Base-by-base conservation (phyloP, 2,329 filamentous ascomycete genomes). In the Aspergillus hortae region DNA sequence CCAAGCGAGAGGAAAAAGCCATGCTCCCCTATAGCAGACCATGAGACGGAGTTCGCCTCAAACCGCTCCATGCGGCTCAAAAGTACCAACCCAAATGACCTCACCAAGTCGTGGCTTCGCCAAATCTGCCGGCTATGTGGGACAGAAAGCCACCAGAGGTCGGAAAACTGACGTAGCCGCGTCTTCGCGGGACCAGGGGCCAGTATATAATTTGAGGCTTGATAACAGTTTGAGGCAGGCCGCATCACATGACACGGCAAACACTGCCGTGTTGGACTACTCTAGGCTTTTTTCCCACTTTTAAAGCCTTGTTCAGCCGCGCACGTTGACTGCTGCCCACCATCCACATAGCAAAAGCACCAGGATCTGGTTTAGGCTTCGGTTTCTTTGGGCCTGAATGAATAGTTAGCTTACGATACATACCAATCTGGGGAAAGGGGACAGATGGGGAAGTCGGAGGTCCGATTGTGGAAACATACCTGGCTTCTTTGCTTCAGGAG, bases 251-350 rank as follows among this genome's bases (percentile, higher is more conserved):
- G 59, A 66, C 62, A 62, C 61, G 61, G 59, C 59, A 67, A 51
- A 54, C 53, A 44, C 38, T 54, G n/a, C 52, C 56, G 52, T 57
- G 56, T 43, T 56, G 56, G 36, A 62, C 54, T 54, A 63, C 52
- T 63, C 74, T 71, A 67, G 72, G 67, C 70, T 75, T 77, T 71
- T 76, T 76, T 68, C 66, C 69, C 66, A 58, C 67, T 70, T 77
- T 78, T 71, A 71, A 71, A 68, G 69, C 59, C 66, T 70, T 63
- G 56, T 61, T 63, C n/a, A 58, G 48, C 43, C 60, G 61, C 41
- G 57, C 55, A 44, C 60, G 57, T 48, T 67, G 62, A 38, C 64
- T 17, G 19, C 40, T 61, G 40, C 74, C 74, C 45, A 73, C 64
- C 71, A 77, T 72, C 74, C 74, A 77, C 60, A 67, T 67, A 3